These are phyloP conservation scores for Xylariaceae sp. DNA, from an alignment of 2,329 filamentous ascomycete species.

Conservation along the genomic window DNA sequence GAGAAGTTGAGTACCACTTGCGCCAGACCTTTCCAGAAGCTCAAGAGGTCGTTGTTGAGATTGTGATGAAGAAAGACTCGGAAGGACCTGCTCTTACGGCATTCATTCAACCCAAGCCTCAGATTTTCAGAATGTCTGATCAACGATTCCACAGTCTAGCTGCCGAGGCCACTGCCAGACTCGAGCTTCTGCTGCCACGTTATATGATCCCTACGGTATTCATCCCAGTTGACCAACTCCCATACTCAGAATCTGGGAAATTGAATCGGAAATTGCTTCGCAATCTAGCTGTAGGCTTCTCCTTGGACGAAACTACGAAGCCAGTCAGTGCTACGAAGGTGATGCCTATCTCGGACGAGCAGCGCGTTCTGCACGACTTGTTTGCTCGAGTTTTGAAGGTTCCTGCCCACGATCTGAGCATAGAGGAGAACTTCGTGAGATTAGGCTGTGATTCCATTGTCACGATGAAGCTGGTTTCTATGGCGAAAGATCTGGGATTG, in stretches of 20 bases:
- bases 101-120: neutral
- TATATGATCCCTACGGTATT: conserved; percentile 16
- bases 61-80: conserved; percentile 30
- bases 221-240: conserved; percentile 13
- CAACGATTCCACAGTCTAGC: conserved; percentile 28
- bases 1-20: conserved; percentile 37
- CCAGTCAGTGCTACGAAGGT: neutral
- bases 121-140: conserved; percentile 3
- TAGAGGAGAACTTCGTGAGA: conserved; percentile 31
- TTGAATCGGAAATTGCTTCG: conserved; percentile 8
- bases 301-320: neutral
- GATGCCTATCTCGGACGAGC: neutral
- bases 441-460: conserved; percentile 37
- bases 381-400: neutral
- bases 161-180: conserved; percentile 17
- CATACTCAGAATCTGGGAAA: conserved; percentile 14
- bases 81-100: neutral
- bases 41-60: conserved; percentile 37
- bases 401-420: neutral
- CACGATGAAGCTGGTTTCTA: conserved; percentile 38
- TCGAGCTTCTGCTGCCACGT: conserved; percentile 27
- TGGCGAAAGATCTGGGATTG: conserved; percentile 31
- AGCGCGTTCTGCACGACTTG: neutral
- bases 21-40: conserved; percentile 26
- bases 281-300: neutral